Evolutionary conservation across 148 eudicot species (phyloP), one percentile per base, ranked within the genome.

Genomic region (Amaranthus cruentus): DNA sequence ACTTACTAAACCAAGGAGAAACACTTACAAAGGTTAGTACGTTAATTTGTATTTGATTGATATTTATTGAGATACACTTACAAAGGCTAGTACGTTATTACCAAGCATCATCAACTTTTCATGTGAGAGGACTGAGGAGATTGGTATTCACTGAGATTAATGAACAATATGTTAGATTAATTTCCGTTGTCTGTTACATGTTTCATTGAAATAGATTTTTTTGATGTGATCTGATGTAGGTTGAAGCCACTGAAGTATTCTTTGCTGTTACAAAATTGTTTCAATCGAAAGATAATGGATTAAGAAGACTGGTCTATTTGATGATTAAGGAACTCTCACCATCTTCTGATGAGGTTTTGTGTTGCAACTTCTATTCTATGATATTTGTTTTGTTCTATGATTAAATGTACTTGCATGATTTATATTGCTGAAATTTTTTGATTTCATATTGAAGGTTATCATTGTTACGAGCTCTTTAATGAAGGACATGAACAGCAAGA

Each of bases 401-500:
- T 69, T 54, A 63, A 55, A 53, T 77, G 60, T 67, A 21, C 58
- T 67, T 9, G 67, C 59, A 38, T 59, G 18, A 64, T 69, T 54
- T 68, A 21, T 47, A 73, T 55, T n/a, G 62, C 43, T 85, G 83
- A 80, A 69, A 58, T 53, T 21, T 69, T 12, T 42, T 55, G 63
- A 28, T 59, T 21, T 61, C 5, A 43, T 18, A 70, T 56, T 73
- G 74, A 77, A 94, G 98, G 97, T 94, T 80, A 91, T 89, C 66
- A 91, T 89, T 79, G 98, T 94, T 72, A 94, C 97, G 9, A 91
- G 97, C 83, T 94, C 96, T 28, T 84, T 94, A 42, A 91, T 94
- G 97, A 94, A 94, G 86, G 98, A 94, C 83, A 94, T 94, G 98
- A 94, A 89, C 81, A 90, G 98, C 86, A 90, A 88, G 81, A 94